phyloP scores from a whole-genome alignment of 441 rosid genomes.

The Macaranga tanarius region DNA sequence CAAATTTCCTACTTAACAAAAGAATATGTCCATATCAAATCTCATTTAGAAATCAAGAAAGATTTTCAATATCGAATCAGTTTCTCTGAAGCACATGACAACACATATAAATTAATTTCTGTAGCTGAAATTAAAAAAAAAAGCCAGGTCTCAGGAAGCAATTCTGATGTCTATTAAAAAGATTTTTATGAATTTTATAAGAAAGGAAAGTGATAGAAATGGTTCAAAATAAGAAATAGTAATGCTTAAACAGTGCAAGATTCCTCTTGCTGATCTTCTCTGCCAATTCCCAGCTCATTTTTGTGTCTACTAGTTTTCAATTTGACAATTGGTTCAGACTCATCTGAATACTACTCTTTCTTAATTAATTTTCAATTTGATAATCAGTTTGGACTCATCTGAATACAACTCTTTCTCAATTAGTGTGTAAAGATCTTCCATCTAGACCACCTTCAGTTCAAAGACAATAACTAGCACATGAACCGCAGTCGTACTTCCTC shows the following conservation, averaged over 20 bases:
- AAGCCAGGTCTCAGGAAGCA: too few relatives aligned
- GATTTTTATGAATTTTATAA: neutral
- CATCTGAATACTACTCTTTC: too few relatives aligned
- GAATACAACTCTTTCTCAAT: neutral
- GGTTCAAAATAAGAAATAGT: neutral
- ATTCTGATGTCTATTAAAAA: neutral
- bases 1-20: neutral
- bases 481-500: neutral
- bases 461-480: neutral
- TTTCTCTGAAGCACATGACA: neutral
- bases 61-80: too few relatives aligned
- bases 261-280: neutral
- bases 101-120: neutral
- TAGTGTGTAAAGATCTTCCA: neutral
- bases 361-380: too few relatives aligned
- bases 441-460: neutral
- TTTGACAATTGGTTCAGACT: neutral
- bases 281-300: neutral
- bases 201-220: neutral
- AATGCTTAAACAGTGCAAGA: neutral
- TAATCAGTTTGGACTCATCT: too few relatives aligned
- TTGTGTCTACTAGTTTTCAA: neutral
- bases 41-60: too few relatives aligned
- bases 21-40: too few relatives aligned
- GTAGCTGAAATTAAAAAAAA: neutral